Percentiles rank a stretch among this genome's conserved stretches.
These are phyloP conservation scores for Botrytis elliptica DNA, from an alignment of 2,329 filamentous ascomycete species.

Conservation along the genomic window DNA sequence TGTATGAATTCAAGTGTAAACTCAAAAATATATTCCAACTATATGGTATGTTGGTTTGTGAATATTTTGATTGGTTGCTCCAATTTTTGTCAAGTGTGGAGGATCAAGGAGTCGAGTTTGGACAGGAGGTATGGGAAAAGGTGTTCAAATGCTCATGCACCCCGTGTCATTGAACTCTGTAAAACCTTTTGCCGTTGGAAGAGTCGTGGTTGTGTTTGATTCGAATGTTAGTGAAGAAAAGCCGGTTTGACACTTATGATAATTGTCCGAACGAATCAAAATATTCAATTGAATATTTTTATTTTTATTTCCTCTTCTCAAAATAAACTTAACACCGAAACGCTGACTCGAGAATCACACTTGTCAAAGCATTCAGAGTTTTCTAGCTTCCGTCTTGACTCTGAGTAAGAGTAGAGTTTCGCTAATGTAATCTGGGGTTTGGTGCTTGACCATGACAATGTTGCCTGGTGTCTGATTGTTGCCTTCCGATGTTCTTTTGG, in stretches of 20 bases:
- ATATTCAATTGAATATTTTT: constrained; percentile 13
- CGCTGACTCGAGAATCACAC: not conserved
- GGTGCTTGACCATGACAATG: not conserved
- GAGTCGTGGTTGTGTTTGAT: constrained; percentile 17
- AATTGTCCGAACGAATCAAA: constrained; percentile 18
- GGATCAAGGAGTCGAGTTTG: not conserved
- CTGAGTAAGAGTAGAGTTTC: not conserved
- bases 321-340: not conserved
- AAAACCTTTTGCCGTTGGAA: not conserved
- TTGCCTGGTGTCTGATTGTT: not conserved
- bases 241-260: not conserved
- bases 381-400: not conserved
- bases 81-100: not conserved
- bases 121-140: not conserved
- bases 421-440: constrained; percentile 1
- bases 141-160: constrained; percentile 9
- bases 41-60: not conserved
- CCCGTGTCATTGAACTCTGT: not conserved
- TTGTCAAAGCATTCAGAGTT: constrained; percentile 7
- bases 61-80: constrained; percentile 18
- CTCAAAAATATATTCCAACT: not conserved
- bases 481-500: not conserved
- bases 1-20: not conserved
- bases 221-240: not conserved
- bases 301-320: not conserved